Conservation (phyloP, 1,139 yeast genomes). For the Scheffersomyces titani region DNA sequence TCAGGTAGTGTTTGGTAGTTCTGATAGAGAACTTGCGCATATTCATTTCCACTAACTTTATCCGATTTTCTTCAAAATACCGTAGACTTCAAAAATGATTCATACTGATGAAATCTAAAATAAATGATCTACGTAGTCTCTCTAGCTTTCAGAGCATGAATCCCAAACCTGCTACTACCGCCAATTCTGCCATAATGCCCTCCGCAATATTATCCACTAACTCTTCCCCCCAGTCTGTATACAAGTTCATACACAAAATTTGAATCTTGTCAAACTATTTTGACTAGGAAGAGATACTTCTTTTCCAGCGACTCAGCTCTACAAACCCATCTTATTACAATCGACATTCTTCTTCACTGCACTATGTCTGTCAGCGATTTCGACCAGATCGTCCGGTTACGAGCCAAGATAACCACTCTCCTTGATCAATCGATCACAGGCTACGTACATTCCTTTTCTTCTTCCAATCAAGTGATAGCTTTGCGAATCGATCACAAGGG, state of each 20-base stretch:
- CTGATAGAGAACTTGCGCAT: no score
- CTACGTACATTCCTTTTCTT: slow-evolving; percentile 58
- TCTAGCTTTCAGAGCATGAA: no score
- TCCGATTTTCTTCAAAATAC: no score
- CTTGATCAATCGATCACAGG: slow-evolving; percentile 62
- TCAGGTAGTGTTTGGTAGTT: no score
- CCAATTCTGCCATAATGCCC: neutral
- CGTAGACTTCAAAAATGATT: no score
- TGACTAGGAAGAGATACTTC: neutral
- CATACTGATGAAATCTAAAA: no score
- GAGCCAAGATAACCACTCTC: slow-evolving; percentile 62
- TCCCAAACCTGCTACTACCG: neutral
- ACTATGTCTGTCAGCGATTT: slow-evolving; percentile 27
- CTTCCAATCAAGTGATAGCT: slow-evolving; percentile 25
- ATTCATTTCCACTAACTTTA: no score
- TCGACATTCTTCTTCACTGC: neutral
- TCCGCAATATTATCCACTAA: neutral
- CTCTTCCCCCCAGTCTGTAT: neutral
- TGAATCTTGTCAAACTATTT: neutral
- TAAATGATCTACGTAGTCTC: no score
- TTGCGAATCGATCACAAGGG: slow-evolving; percentile 16
- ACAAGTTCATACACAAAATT: neutral
- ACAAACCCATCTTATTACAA: neutral
- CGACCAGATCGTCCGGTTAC: slow-evolving; percentile 37
- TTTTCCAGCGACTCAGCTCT: neutral